Conservation (phyloP, 768 basidiomycete species). For the Porphyrellus cyaneotinctus region DNA sequence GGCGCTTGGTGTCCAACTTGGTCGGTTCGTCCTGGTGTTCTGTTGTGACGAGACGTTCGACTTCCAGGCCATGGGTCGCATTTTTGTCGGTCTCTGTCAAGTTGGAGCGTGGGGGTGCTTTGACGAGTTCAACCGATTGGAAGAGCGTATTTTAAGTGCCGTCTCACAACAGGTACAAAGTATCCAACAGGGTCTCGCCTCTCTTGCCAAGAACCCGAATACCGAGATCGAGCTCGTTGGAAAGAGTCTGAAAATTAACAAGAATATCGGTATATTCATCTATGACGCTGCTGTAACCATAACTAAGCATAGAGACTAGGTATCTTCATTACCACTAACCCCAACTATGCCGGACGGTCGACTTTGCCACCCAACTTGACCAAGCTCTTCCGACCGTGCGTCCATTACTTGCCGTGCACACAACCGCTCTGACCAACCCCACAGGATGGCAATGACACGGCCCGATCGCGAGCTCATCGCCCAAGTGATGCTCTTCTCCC, state of each 20-base stretch:
- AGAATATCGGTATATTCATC: conserved; percentile 70
- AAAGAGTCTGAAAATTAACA: conserved; percentile 88
- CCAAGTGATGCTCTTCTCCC: conserved; percentile 99
- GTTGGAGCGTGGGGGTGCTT: conserved; percentile 99
- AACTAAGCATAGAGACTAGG: conserved; percentile 41
- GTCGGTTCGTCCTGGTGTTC: conserved; percentile 99
- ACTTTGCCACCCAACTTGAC: conserved; percentile 83
- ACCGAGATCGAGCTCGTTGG: conserved; percentile 94
- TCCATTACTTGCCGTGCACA: conserved; percentile 12
- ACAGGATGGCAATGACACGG: conserved; percentile 97
- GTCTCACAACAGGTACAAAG: conserved; percentile 99
- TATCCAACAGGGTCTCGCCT: conserved; percentile 93
- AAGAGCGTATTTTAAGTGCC: conserved; percentile 95
- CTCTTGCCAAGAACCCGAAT: conserved; percentile 76
- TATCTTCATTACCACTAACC: conserved; percentile 99
- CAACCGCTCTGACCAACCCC: conserved; percentile 8
- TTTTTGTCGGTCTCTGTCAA: conserved; percentile 97
- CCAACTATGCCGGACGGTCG: conserved; percentile 97
- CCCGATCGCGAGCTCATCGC: conserved; percentile 98
- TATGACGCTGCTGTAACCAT: background rate
- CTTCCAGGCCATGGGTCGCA: conserved; percentile 99
- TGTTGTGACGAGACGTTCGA: conserved; percentile 99
- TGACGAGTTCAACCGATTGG: conserved; percentile 96
- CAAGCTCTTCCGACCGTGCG: conserved; percentile 89
- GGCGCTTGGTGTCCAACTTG: conserved; percentile 94